Evolutionary conservation across 805 yeast species (phyloP), one percentile per base, ranked within the genome.

Genomic region (Kregervanrija delftensis): DNA sequence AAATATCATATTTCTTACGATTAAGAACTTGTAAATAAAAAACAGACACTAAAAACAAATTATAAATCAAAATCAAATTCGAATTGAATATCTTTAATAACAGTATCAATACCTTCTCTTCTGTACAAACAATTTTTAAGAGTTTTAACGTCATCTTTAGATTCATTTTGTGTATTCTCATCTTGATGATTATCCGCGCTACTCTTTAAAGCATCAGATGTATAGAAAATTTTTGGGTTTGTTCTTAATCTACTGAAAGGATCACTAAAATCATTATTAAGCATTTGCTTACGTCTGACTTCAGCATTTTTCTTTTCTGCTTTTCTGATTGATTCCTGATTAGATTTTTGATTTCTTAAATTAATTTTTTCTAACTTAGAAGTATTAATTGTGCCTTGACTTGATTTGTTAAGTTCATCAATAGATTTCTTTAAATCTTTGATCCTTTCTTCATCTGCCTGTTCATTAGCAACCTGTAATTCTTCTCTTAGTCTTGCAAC

Each of bases 181-280:
- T 74, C 83, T 48, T 72, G 75, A 49, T 72, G 72, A 49, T 73
- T 78, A 4, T 47, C 53, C 28, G 28, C 28, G 28, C 8, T 22
- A 22, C 28, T 22, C 28, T 22, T 22, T 6, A 5, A 8, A 22
- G 28, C 28, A 22, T 22, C 28, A 44, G 76, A 75, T 46, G 72
- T 70, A 58, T 89, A 88, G 64, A 87, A 91, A 48, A 87, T 79
- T 56, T 86, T 78, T 1, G 97, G 86, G 49, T 81, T 84, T 1
- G 98, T 91, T 61, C 86, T 83, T 59, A 93, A 75, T 62, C 98
- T 80, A 53, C 85, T 79, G 65, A 93, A 93, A 16, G 99, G 98
- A 67, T 93, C 86, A 40, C 53, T 61, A 39, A 58, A 54, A 37
- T 53, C 58, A 15, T 55, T 73, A 77, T 43, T 77, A 71, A 46